These are phyloP conservation scores for Articulospora tetracladia DNA, from an alignment of 495 filamentous ascomycete genomes.

Conservation along the genomic window DNA sequence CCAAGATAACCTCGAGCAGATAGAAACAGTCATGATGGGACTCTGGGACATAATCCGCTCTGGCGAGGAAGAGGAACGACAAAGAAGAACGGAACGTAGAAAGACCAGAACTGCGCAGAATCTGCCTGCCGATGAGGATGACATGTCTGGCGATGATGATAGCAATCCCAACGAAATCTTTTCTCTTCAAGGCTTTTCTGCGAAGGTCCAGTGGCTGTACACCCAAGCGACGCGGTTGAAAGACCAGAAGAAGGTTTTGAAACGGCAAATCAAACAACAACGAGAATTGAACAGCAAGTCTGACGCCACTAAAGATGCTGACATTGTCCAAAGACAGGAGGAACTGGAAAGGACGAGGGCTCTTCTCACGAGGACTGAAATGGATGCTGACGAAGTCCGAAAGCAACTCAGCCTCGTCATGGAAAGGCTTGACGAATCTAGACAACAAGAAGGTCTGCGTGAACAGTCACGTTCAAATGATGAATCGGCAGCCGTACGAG, in stretches of 20 bases:
- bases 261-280: constrained; percentile 88
- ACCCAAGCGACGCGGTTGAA: constrained; percentile 58
- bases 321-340: constrained; percentile 42
- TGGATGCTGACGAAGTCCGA: constrained; percentile 40
- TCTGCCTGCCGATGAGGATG: constrained; percentile 41
- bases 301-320: constrained; percentile 56
- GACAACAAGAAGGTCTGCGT: constrained; percentile 26
- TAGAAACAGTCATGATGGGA: constrained; percentile 57
- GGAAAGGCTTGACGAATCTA: constrained; percentile 45
- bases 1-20: constrained; percentile 41
- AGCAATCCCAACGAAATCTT: constrained; percentile 53
- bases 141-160: constrained; percentile 41
- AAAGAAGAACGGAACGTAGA: constrained; percentile 46
- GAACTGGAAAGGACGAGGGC: constrained; percentile 50
- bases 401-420: constrained; percentile 46
- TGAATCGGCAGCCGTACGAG: constrained; percentile 33
- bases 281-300: constrained; percentile 74
- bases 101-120: constrained; percentile 37
- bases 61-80: constrained; percentile 54
- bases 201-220: constrained; percentile 75
- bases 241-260: constrained; percentile 80
- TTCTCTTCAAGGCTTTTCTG: constrained; percentile 62
- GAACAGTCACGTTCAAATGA: constrained; percentile 28
- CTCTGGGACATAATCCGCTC: constrained; percentile 70
- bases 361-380: constrained; percentile 43